A percentile compares a stretch with the other conserved stretches of the same genome.
These are phyloP conservation scores for Venturia carpophila DNA, from an alignment of 2,329 filamentous ascomycete genomes.

Conservation along the genomic window DNA sequence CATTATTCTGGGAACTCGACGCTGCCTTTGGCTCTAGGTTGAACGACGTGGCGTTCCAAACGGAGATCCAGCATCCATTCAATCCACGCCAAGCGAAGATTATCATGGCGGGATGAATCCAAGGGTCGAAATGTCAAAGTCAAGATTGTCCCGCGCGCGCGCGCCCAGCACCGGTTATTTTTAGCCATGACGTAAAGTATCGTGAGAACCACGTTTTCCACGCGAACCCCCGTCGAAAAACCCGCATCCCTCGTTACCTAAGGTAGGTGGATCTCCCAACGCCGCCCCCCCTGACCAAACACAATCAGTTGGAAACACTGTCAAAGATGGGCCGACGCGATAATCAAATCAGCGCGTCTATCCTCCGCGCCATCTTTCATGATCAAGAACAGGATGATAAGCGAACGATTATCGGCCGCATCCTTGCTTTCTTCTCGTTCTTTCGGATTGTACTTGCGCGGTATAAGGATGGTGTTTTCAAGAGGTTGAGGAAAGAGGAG, in stretches of 20 bases:
- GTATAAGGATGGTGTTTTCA: slow-evolving; percentile 43
- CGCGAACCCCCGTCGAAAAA: neutral
- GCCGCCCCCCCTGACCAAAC: too few species aligned
- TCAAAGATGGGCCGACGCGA: slow-evolving; percentile 22
- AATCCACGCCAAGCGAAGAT: too few species aligned
- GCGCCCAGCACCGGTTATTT: neutral
- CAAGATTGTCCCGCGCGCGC: neutral
- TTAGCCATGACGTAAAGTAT: neutral
- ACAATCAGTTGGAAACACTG: too few species aligned
- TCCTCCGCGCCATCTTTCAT: slow-evolving; percentile 33
- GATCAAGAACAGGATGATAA: slow-evolving; percentile 22
- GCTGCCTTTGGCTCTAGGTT: too few species aligned
- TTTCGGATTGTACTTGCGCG: slow-evolving; percentile 43
- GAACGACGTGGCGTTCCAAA: too few species aligned
- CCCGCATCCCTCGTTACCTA: too few species aligned
- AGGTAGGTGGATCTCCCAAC: too few species aligned
- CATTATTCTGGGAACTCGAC: too few species aligned
- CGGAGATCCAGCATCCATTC: too few species aligned
- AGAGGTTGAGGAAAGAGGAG: slow-evolving; percentile 41
- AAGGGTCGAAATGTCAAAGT: too few species aligned
- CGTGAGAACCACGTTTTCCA: neutral
- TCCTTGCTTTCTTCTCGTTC: slow-evolving; percentile 48
- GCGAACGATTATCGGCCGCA: slow-evolving; percentile 34
- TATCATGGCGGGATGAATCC: too few species aligned
- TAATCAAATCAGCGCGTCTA: slow-evolving; percentile 34